Evolutionary conservation across 768 basidiomycete species (phyloP), one percentile per base, ranked within the genome.

Genomic region (Collybia sp.): DNA sequence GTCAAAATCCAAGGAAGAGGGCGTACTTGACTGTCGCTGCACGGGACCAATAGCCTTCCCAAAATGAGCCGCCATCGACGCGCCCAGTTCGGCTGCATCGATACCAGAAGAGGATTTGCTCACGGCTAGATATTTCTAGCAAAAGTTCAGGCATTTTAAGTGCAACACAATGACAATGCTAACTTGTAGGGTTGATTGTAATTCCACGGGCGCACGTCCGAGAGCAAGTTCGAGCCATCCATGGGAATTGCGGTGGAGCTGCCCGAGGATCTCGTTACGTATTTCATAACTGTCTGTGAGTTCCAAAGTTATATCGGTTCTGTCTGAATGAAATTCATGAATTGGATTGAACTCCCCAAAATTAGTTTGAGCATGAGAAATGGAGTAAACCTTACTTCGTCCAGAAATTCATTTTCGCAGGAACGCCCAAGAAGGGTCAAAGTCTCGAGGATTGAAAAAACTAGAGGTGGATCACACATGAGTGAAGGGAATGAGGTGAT

Each of bases 401-500:
- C 92, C 3, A 79, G 68, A 54, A 82, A 92, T 67, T 96, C 92
- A 50, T 92, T 88, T 63, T 97, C 91, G 57, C 90, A 92, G 0
- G 92, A 83, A 40, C 83, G 78, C 48, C 93, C 81, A 51, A 98
- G 69, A 8, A 97, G 72, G 0, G 96, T 97, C 48, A 99, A 73
- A 38, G 91, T 85, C 58, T 99, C 95, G 33, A 98, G 72, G 40
- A 97, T 86, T 33, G 89, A 82, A 53, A 86, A 93, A 5, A 98
- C 88, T 11, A 98, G 75, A 9, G 83, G 75, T 3, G 85, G 79
- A 56, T 94, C 87, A 64, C 95, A 98, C 80, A 96, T 88, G 42
- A 99, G 70, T 12, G 93, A 93, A 1, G 96, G 93, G 65, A 97
- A 97, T 1, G 88, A 90, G 6, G 83, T 85, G 52, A 98, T 84